A percentile compares a stretch with the other conserved stretches of the same genome.
Evolutionary conservation across 2,329 filamentous ascomycete genomes (phyloP).

Genomic region (Peltaster fructicola): DNA sequence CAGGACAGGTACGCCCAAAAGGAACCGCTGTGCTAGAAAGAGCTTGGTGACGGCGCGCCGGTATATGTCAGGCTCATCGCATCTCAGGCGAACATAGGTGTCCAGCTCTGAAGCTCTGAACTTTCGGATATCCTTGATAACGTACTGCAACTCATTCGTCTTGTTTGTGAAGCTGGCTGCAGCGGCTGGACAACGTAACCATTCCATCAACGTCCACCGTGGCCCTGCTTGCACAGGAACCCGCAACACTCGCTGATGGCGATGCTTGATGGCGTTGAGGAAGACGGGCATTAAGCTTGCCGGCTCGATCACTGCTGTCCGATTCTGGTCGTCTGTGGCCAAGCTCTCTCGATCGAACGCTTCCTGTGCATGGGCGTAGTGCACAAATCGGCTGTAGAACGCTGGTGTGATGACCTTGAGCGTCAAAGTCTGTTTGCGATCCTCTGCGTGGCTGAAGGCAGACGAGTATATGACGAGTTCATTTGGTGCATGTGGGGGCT

Average conservation of each 20-base stretch:
- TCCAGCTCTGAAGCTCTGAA: slow-evolving; percentile 24
- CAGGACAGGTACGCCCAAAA: slow-evolving; percentile 20
- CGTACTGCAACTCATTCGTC: too few relatives aligned
- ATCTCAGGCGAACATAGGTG: slow-evolving; percentile 15
- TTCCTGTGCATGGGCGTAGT: slow-evolving; percentile 44
- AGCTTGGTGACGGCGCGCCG: slow-evolving; percentile 21
- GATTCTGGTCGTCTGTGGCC: slow-evolving; percentile 34
- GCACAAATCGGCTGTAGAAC: slow-evolving; percentile 50
- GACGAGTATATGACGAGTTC: slow-evolving; percentile 17
- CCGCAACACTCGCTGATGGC: neutral
- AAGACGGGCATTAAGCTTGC: slow-evolving; percentile 34
- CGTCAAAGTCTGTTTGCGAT: slow-evolving; percentile 28
- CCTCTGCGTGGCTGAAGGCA: slow-evolving; percentile 19
- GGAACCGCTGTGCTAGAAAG: slow-evolving; percentile 25
- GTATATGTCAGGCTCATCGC: slow-evolving; percentile 17
- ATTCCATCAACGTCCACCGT: slow-evolving; percentile 22
- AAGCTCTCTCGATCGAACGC: slow-evolving; percentile 42
- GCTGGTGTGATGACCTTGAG: slow-evolving; percentile 44
- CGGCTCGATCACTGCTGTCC: slow-evolving; percentile 40
- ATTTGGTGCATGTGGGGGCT: slow-evolving; percentile 25
- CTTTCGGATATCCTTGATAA: slow-evolving; percentile 25
- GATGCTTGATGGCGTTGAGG: slow-evolving; percentile 16
- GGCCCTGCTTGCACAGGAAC: neutral
- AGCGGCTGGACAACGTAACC: slow-evolving; percentile 24
- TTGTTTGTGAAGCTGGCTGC: slow-evolving; percentile 18